Conservation (phyloP, 2,329 filamentous ascomycete species). For the Penicillium sp. region DNA sequence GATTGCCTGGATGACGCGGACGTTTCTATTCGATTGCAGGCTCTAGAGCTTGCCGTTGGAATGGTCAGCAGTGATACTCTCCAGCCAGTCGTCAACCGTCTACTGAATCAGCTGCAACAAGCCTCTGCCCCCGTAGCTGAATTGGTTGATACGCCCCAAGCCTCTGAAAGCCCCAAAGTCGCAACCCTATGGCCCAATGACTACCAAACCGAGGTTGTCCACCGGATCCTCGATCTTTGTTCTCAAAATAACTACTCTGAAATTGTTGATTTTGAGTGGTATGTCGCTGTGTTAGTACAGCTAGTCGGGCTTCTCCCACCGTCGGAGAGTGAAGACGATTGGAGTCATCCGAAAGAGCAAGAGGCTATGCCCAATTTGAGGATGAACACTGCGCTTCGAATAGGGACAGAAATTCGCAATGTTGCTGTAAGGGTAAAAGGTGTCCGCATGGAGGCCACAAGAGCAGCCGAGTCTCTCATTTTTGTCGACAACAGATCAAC, state of each 20-base stretch:
- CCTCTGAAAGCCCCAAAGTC: conserved; percentile 35
- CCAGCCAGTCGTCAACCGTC: conserved; percentile 74
- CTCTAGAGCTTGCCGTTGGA: conserved; percentile 83
- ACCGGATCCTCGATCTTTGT: conserved; percentile 82
- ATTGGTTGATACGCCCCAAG: not conserved
- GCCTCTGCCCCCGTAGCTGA: conserved; percentile 48
- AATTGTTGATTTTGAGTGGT: conserved; percentile 93
- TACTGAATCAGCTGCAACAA: conserved; percentile 79
- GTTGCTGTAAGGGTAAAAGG: conserved; percentile 87
- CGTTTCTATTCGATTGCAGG: conserved; percentile 91
- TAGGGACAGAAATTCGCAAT: conserved; percentile 84
- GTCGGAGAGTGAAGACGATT: conserved; percentile 20
- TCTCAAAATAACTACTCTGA: conserved; percentile 83
- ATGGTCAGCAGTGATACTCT: conserved; percentile 92
- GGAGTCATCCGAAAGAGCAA: conserved; percentile 16
- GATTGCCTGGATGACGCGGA: conserved; percentile 94
- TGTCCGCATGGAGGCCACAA: conserved; percentile 74
- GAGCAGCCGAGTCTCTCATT: conserved; percentile 74
- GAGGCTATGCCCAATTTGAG: conserved; percentile 11
- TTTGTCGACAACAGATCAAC: conserved; percentile 57
- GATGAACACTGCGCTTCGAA: conserved; percentile 41
- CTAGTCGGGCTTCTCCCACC: conserved; percentile 64
- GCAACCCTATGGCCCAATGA: conserved; percentile 68
- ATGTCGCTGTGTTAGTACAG: conserved; percentile 84
- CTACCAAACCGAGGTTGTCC: conserved; percentile 79